Evolutionary conservation across 2,329 filamentous ascomycete genomes (phyloP).

Genomic region (Lasiodiplodia sp.): DNA sequence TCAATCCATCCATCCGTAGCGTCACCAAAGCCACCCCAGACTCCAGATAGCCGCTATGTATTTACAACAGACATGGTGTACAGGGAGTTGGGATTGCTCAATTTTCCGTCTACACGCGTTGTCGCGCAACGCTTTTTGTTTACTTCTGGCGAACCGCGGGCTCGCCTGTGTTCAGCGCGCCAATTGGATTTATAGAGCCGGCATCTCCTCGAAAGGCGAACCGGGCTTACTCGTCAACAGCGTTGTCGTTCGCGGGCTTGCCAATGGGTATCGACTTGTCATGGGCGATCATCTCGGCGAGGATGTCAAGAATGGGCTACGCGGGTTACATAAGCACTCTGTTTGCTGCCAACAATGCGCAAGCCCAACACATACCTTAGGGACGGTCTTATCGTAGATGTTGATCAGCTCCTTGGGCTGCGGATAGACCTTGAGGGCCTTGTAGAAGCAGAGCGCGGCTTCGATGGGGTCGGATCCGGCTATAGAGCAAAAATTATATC

Average conservation of each 20-base stretch:
- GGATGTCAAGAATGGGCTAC: conserved; percentile 91
- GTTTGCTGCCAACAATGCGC: conserved; percentile 4
- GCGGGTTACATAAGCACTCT: conserved; percentile 32
- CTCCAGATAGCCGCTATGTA: conserved; percentile 21
- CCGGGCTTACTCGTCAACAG: conserved; percentile 22
- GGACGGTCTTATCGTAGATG: conserved; percentile 98
- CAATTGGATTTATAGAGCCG: conserved; percentile 2
- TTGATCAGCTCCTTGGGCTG: conserved; percentile 89
- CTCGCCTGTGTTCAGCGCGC: not conserved
- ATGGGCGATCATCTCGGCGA: conserved; percentile 97
- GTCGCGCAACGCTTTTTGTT: conserved; percentile 15
- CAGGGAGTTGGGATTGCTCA: conserved; percentile 22
- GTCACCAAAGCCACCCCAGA: conserved; percentile 23
- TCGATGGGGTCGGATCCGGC: conserved; percentile 75
- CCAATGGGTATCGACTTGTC: conserved; percentile 67
- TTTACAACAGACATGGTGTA: conserved; percentile 30
- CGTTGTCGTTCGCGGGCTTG: conserved; percentile 11
- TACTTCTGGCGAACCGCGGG: not conserved
- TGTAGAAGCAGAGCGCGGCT: conserved; percentile 95
- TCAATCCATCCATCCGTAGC: conserved; percentile 22
- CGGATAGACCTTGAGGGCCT: conserved; percentile 97
- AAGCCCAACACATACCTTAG: conserved; percentile 70
- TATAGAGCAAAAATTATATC: not conserved
- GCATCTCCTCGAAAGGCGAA: not conserved
- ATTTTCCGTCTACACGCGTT: not conserved